Percentiles rank a stretch among this genome's conserved stretches.
These are phyloP conservation scores for Polygonum maritimum DNA, from an alignment of 148 eudicot genomes.

Conservation along the genomic window DNA sequence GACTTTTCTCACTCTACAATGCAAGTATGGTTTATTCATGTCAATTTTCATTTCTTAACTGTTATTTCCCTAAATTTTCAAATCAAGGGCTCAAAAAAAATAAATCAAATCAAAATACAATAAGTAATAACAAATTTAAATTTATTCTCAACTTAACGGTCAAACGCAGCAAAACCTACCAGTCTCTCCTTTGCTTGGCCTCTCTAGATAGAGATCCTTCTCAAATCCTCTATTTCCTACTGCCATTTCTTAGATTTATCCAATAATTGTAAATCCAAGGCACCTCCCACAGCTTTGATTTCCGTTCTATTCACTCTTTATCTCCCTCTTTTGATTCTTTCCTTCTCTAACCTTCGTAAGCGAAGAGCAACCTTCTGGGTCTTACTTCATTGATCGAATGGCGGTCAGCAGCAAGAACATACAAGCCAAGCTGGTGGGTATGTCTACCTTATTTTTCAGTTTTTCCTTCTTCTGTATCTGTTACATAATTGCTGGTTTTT, in stretches of 20 bases:
- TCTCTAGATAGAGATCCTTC: not conserved
- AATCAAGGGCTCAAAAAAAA: not conserved
- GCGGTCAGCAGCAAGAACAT: conserved; percentile 43
- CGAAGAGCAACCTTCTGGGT: not conserved
- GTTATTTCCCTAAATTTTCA: not conserved
- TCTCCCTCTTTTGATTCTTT: not conserved
- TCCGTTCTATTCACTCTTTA: not conserved
- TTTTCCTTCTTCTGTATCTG: not conserved
- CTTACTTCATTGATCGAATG: conserved; percentile 13
- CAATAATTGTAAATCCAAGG: conserved; percentile 2
- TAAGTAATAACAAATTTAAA: no score
- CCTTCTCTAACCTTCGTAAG: not conserved
- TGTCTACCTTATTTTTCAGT: conserved; percentile 22
- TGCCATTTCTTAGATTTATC: not conserved
- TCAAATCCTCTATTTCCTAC: not conserved
- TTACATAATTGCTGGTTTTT: not conserved
- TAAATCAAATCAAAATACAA: not conserved
- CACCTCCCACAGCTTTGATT: not conserved
- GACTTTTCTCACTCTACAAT: no score
- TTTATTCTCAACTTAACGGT: conserved; percentile 6
- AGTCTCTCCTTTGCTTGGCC: not conserved
- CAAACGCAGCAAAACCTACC: conserved; percentile 13
- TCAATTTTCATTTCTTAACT: not conserved
- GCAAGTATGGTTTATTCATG: no score
- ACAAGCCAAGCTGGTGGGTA: conserved; percentile 76